These are phyloP conservation scores for Lipomyces kockii DNA, from an alignment of 805 yeast genomes.

Conservation along the genomic window DNA sequence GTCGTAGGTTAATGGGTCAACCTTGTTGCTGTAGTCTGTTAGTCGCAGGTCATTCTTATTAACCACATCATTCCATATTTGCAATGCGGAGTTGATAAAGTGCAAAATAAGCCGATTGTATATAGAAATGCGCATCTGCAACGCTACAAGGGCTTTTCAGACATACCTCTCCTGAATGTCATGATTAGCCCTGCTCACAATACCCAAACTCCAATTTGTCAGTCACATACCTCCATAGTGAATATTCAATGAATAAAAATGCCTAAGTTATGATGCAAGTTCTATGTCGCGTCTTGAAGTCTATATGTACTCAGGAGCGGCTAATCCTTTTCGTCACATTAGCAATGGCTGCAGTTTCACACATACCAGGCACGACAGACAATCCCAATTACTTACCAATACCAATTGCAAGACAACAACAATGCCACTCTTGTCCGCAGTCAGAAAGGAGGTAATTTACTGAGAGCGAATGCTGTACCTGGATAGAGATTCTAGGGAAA, in stretches of 20 bases:
- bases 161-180: too few relatives aligned
- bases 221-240: not conserved
- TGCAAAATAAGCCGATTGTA: not conserved
- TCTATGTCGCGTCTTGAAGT: not conserved
- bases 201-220: not conserved
- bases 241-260: not conserved
- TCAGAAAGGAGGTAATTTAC: not conserved
- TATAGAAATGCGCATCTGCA: slow-evolving; percentile 7
- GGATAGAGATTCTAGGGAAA: not conserved
- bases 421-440: not conserved
- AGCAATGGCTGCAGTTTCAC: not conserved
- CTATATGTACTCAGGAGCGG: not conserved
- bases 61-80: not conserved
- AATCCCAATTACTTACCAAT: not conserved
- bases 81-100: not conserved
- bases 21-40: not conserved
- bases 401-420: not conserved
- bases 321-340: not conserved
- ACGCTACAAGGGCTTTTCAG: too few relatives aligned
- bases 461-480: not conserved
- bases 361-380: not conserved
- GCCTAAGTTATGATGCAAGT: not conserved
- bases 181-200: too few relatives aligned
- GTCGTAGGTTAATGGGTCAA: slow-evolving; percentile 32
- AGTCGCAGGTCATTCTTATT: not conserved